Percentiles rank a stretch among this genome's conserved stretches.
Evolutionary conservation across 139 green algal species (phyloP).

Genomic region (Nannochloris sp.): DNA sequence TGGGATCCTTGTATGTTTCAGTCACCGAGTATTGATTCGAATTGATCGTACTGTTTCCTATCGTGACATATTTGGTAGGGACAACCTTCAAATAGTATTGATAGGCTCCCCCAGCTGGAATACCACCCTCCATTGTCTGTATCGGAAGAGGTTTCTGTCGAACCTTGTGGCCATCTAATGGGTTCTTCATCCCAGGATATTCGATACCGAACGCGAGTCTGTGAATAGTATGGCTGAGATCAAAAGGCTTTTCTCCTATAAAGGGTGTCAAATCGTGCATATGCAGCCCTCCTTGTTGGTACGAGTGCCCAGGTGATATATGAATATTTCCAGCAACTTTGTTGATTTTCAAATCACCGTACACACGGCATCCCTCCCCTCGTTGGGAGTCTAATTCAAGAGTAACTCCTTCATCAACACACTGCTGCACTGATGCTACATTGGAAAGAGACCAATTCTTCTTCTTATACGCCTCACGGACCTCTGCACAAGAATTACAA

Average conservation of each 20-base stretch:
- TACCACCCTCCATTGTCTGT: not conserved
- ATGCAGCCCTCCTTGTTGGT: conserved; percentile 82
- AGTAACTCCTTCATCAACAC: conserved; percentile 65
- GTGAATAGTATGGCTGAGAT: conserved; percentile 82
- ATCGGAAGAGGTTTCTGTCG: not conserved
- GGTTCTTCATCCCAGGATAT: conserved; percentile 75
- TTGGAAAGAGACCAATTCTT: conserved; percentile 69
- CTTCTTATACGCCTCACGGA: conserved; percentile 42
- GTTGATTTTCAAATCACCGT: conserved; percentile 75
- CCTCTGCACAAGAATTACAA: conserved; percentile 92
- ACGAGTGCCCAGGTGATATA: conserved; percentile 85
- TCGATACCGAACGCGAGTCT: conserved; percentile 63
- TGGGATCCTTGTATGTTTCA: conserved; percentile 77
- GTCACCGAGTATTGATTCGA: conserved; percentile 97
- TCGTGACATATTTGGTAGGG: conserved; percentile 75
- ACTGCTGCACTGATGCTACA: conserved; percentile 67
- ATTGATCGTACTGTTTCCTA: conserved; percentile 48
- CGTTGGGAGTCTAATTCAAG: conserved; percentile 63
- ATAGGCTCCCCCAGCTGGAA: conserved; percentile 59
- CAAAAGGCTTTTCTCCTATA: conserved; percentile 37
- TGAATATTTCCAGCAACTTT: conserved; percentile 95
- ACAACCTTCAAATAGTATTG: conserved; percentile 99
- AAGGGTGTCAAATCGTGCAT: conserved; percentile 91
- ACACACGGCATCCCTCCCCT: conserved; percentile 90
- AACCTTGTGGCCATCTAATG: conserved; percentile 55